Percentiles rank a stretch among this genome's conserved stretches.
Evolutionary conservation across 495 filamentous ascomycete genomes (phyloP).

Genomic region (Lasiosphaeris hirsuta): DNA sequence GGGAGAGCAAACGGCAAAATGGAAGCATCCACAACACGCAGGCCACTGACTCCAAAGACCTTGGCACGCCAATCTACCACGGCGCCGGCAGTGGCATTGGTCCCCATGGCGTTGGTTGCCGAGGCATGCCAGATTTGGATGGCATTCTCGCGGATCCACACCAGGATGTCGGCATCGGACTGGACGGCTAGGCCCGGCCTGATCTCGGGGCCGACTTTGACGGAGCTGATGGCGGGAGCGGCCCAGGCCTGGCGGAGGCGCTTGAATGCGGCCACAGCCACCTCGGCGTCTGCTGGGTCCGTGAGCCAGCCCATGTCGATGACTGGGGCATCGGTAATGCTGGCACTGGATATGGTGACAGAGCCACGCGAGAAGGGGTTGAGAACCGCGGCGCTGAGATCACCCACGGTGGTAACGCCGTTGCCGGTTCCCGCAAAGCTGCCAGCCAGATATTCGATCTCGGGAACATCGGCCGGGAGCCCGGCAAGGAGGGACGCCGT

Average conservation of each 20-base stretch:
- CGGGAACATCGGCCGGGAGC: constrained; percentile 55
- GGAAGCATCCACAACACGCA: constrained; percentile 43
- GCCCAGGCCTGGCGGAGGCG: constrained; percentile 37
- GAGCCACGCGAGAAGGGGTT: constrained; percentile 51
- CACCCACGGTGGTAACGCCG: constrained; percentile 39
- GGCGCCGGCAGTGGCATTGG: background rate
- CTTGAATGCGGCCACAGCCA: constrained; percentile 45
- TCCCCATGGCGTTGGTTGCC: constrained; percentile 53
- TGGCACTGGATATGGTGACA: constrained; percentile 45
- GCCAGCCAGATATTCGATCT: constrained; percentile 49
- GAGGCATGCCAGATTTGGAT: constrained; percentile 50
- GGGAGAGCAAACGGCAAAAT: constrained; percentile 47
- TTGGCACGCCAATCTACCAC: constrained; percentile 41
- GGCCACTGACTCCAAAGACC: constrained; percentile 47
- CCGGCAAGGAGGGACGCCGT: constrained; percentile 40
- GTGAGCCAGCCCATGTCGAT: constrained; percentile 47
- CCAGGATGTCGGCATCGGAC: constrained; percentile 46
- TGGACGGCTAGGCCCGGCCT: constrained; percentile 25
- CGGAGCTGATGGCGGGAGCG: constrained; percentile 15
- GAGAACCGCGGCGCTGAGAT: constrained; percentile 39
- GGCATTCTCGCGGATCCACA: constrained; percentile 38
- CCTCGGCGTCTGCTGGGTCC: constrained; percentile 41
- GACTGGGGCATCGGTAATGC: constrained; percentile 40
- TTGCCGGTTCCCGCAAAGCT: constrained; percentile 43
- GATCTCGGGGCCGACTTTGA: constrained; percentile 40